These are phyloP conservation scores for Taphrina confusa DNA, from an alignment of 1,139 yeast species.

Conservation along the genomic window DNA sequence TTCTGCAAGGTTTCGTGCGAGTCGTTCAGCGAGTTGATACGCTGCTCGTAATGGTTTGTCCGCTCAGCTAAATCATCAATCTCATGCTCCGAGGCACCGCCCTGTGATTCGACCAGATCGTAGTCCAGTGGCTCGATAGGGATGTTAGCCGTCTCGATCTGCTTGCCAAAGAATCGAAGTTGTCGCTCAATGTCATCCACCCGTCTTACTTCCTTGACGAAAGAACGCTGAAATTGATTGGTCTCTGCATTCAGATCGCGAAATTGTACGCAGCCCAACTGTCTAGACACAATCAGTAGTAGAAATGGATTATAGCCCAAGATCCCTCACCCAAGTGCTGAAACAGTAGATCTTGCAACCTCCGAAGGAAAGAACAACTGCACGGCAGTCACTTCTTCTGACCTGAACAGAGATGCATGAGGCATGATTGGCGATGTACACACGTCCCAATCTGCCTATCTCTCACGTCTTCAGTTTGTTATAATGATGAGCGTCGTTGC, in stretches of 20 bases:
- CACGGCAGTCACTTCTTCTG: conserved; percentile 48
- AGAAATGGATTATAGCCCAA: neutral
- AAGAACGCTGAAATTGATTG: conserved; percentile 82
- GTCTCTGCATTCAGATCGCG: conserved; percentile 80
- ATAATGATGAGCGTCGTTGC: too few species aligned
- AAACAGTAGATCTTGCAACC: conserved; percentile 81
- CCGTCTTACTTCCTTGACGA: conserved; percentile 74
- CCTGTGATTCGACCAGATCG: conserved; percentile 43
- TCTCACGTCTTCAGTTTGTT: too few species aligned
- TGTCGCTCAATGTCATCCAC: conserved; percentile 67
- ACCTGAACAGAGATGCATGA: conserved; percentile 31
- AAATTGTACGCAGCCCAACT: conserved; percentile 80
- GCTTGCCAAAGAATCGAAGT: conserved; percentile 49
- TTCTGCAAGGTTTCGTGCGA: conserved; percentile 58
- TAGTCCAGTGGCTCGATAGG: conserved; percentile 42
- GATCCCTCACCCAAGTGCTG: conserved; percentile 59
- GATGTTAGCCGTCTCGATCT: conserved; percentile 44
- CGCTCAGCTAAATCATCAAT: conserved; percentile 74
- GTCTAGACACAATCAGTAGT: conserved; percentile 41
- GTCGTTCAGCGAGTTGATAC: conserved; percentile 58
- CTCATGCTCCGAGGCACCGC: conserved; percentile 60
- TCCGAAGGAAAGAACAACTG: conserved; percentile 92
- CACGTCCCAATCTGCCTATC: too few species aligned
- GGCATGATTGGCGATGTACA: conserved; percentile 14
- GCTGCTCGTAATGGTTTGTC: conserved; percentile 62